These are phyloP conservation scores for Globisporangium spiculum DNA, from an alignment of 352 stramenopile genomes.

Conservation along the genomic window DNA sequence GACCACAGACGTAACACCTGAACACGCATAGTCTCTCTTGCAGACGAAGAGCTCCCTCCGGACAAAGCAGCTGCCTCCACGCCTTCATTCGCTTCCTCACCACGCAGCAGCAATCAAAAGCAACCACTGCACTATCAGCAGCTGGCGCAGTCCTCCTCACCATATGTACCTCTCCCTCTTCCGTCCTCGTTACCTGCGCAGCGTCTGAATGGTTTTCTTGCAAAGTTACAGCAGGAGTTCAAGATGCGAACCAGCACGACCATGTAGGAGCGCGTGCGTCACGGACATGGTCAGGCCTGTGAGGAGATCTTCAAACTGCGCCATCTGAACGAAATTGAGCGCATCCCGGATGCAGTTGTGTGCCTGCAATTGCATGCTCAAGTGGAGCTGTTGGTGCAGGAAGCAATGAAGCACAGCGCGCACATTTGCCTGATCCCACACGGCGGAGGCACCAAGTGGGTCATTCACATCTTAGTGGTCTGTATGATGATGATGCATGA, in stretches of 20 bases:
- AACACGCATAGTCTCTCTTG: too few relatives aligned
- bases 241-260: conserved; percentile 35
- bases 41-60: too few relatives aligned
- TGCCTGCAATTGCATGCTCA: conserved; percentile 84
- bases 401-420: conserved; percentile 50
- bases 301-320: conserved; percentile 67
- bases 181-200: conserved; percentile 15
- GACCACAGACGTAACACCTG: too few relatives aligned
- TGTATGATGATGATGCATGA: background rate
- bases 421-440: conserved; percentile 92
- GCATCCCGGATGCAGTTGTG: conserved; percentile 90
- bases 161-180: too few relatives aligned
- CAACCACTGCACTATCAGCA: too few relatives aligned
- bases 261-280: conserved; percentile 57
- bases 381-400: conserved; percentile 76
- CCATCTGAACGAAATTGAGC: conserved; percentile 35
- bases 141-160: too few relatives aligned
- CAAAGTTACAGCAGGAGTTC: conserved; percentile 18
- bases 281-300: conserved; percentile 71
- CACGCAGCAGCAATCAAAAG: too few relatives aligned
- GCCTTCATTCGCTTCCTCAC: too few relatives aligned
- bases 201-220: conserved; percentile 33
- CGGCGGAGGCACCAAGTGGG: conserved; percentile 92
- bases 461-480: conserved; percentile 11
- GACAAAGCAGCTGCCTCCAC: too few relatives aligned